phyloP scores from a whole-genome alignment of 2,329 filamentous ascomycete genomes.

The Ascocoryne sarcoides region DNA sequence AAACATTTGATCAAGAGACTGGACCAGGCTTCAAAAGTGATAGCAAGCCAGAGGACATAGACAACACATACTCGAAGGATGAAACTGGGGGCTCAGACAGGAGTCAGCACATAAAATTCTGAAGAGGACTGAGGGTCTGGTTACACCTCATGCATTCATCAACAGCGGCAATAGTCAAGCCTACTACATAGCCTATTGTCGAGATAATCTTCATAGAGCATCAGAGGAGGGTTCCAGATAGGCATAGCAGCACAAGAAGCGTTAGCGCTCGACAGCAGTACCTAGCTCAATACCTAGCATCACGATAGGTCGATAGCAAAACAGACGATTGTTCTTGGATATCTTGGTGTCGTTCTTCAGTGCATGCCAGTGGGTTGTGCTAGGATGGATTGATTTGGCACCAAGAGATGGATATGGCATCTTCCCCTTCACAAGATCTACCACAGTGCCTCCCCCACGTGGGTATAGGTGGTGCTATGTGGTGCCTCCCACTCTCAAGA shows the following conservation, averaged over 20 bases:
- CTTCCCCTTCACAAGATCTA: not conserved
- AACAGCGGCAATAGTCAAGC: slow-evolving; percentile 29
- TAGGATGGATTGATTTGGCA: slow-evolving; percentile 4
- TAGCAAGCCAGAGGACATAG: not conserved
- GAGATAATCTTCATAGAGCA: slow-evolving; percentile 62
- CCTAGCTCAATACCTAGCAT: slow-evolving; percentile 69
- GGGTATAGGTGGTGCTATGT: not conserved
- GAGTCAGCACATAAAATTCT: slow-evolving; percentile 9
- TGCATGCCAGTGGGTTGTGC: slow-evolving; percentile 21
- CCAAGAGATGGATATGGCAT: not conserved
- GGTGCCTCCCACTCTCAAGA: not conserved
- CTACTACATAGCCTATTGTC: slow-evolving; percentile 53
- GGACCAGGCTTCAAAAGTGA: not conserved
- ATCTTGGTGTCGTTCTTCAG: slow-evolving; percentile 29
- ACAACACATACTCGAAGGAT: not conserved
- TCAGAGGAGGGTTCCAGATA: slow-evolving; percentile 30
- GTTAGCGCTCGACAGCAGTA: slow-evolving; percentile 54
- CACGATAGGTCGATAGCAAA: slow-evolving; percentile 76
- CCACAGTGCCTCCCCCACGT: not conserved
- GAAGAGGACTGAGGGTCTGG: slow-evolving; percentile 10
- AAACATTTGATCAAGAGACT: not conserved
- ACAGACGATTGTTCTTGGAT: slow-evolving; percentile 35
- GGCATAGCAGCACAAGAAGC: slow-evolving; percentile 46
- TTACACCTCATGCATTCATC: slow-evolving; percentile 26
- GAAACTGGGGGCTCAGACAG: not conserved